Percentiles rank a stretch among this genome's conserved stretches.
Conservation (phyloP, 1,139 yeast species). For the Candida tunisiensis region DNA sequence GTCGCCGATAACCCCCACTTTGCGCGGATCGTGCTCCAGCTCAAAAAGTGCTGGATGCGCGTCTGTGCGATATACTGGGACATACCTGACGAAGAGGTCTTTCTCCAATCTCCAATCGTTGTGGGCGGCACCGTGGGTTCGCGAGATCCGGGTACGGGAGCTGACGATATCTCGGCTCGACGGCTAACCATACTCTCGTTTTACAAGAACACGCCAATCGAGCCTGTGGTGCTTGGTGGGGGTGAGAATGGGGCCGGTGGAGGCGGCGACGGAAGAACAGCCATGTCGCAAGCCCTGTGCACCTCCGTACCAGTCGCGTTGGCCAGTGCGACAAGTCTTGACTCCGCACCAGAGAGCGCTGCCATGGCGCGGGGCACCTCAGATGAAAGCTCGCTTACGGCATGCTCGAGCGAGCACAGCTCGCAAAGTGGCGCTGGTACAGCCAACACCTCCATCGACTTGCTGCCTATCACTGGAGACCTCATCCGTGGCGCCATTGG, state of each 20-base stretch:
- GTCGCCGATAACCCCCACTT: conserved; percentile 11
- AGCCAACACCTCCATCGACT: neutral
- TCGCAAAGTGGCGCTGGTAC: neutral
- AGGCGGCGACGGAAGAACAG: no score
- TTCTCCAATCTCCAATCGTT: conserved; percentile 1
- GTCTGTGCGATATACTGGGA: conserved; percentile 20
- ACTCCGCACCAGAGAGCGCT: neutral
- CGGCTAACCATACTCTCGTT: conserved; percentile 13
- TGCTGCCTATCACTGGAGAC: conserved; percentile 7
- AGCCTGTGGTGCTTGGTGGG: no score
- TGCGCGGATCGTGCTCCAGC: conserved; percentile 17
- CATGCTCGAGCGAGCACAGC: no score
- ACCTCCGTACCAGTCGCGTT: no score
- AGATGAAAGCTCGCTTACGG: no score
- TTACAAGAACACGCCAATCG: conserved; percentile 14
- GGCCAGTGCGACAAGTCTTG: conserved; percentile 1
- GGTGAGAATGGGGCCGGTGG: no score
- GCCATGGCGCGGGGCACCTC: neutral
- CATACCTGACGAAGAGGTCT: conserved; percentile 8
- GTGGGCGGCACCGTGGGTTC: conserved; percentile 1
- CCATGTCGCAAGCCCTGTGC: no score
- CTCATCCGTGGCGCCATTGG: conserved; percentile 16
- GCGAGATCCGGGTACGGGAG: neutral
- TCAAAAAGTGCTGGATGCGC: conserved; percentile 20
- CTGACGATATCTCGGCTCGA: conserved; percentile 7